phyloP scores from a whole-genome alignment of 495 filamentous ascomycete genomes.

The Penicillium tannophilum region DNA sequence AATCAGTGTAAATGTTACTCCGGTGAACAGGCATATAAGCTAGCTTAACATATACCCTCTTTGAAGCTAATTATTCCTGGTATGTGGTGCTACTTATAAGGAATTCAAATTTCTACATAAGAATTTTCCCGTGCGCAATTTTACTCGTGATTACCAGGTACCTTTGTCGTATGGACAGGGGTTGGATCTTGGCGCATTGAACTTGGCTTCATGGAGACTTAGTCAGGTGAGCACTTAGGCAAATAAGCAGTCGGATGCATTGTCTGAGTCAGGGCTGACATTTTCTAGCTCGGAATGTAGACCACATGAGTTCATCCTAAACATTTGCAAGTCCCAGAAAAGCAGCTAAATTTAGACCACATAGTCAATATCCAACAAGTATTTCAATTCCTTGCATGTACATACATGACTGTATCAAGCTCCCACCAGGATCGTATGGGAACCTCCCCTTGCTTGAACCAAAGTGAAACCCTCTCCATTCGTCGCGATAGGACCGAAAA shows the following conservation, averaged over 20 bases:
- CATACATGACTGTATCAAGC: background rate
- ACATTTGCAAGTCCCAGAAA: background rate
- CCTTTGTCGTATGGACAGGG: background rate
- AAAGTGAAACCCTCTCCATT: conserved; percentile 1
- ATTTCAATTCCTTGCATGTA: too few relatives aligned
- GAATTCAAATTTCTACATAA: background rate
- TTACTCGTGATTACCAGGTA: too few relatives aligned
- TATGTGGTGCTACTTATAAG: too few relatives aligned
- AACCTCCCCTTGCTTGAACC: conserved; percentile 5
- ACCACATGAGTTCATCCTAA: background rate
- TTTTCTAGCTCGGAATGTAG: background rate
- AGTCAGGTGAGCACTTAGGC: background rate
- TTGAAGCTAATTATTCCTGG: too few relatives aligned
- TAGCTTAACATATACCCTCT: too few relatives aligned
- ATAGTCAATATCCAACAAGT: too few relatives aligned
- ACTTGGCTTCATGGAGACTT: background rate
- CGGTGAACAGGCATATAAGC: too few relatives aligned
- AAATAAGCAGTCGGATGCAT: background rate
- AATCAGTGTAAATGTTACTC: too few relatives aligned
- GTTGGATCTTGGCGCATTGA: background rate
- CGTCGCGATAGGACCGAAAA: conserved; percentile 4
- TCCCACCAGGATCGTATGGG: conserved; percentile 6
- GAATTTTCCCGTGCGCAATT: background rate
- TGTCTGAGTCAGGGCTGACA: conserved; percentile 3
- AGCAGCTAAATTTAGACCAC: too few relatives aligned